These are phyloP conservation scores for Canariomyces notabilis DNA, from an alignment of 2,329 filamentous ascomycete genomes.

Conservation along the genomic window DNA sequence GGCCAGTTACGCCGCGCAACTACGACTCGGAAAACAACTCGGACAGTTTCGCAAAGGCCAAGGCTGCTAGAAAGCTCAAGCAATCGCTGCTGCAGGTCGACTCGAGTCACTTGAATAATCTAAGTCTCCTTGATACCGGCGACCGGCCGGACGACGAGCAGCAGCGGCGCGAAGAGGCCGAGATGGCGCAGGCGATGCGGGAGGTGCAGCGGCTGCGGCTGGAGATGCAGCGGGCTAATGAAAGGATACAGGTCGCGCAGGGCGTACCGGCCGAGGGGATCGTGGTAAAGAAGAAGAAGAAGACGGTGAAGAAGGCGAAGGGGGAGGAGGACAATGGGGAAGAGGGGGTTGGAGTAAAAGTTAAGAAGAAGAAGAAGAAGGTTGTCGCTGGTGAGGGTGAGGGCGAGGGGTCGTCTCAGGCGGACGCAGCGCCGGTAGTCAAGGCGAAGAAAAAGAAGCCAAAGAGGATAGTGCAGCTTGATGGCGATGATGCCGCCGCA, in stretches of 20 bases:
- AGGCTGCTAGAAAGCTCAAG: constrained; percentile 47
- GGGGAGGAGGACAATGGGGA: constrained; percentile 32
- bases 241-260: constrained; percentile 65
- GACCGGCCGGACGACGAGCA: constrained; percentile 47
- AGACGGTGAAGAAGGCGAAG: constrained; percentile 37
- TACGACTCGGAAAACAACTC: constrained; percentile 53
- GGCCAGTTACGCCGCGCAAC: constrained; percentile 44
- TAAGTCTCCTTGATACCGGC: constrained; percentile 70
- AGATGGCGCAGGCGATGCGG: constrained; percentile 83
- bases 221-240: constrained; percentile 82
- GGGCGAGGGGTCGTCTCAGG: no score
- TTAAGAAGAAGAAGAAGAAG: constrained; percentile 25
- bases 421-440: constrained; percentile 11
- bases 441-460: constrained; percentile 27
- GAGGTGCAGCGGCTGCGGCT: constrained; percentile 81
- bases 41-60: constrained; percentile 44
- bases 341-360: constrained; percentile 21
- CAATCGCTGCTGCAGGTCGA: constrained; percentile 74
- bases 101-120: constrained; percentile 70
- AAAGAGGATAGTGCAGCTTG: constrained; percentile 23
- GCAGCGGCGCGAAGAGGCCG: constrained; percentile 71
- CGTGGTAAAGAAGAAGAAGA: constrained; percentile 64
- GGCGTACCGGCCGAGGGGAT: constrained; percentile 62
- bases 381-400: constrained; percentile 6
- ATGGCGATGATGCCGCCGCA: constrained; percentile 15